Evolutionary conservation across 768 basidiomycete species (phyloP).

Genomic region (Mycena albidolilacea): DNA sequence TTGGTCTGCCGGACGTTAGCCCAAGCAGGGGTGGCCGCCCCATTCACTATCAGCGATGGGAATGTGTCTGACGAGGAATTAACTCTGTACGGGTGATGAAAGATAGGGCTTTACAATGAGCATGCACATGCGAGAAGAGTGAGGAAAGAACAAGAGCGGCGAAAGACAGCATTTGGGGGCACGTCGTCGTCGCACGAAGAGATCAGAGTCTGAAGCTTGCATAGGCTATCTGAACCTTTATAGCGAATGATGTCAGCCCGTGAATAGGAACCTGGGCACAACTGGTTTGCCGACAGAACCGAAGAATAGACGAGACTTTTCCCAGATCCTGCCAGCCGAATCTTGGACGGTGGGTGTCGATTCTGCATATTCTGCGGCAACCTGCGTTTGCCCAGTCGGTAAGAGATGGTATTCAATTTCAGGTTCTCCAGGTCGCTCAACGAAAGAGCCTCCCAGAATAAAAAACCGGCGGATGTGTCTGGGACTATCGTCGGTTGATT

Average conservation of each 20-base stretch:
- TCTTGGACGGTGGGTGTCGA: not conserved
- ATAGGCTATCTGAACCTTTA: conserved; percentile 10
- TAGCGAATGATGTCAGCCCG: not conserved
- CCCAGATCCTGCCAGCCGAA: not conserved
- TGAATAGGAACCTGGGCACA: not conserved
- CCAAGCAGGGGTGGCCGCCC: conserved; percentile 56
- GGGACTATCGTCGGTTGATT: conserved; percentile 34
- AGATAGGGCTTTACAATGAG: conserved; percentile 39
- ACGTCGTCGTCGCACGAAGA: not conserved
- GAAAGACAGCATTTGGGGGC: conserved; percentile 27
- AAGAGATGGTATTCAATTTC: not conserved
- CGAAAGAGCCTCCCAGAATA: not conserved
- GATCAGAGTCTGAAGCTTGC: conserved; percentile 16
- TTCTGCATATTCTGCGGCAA: not conserved
- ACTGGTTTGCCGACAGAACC: conserved; percentile 3
- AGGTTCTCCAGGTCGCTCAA: not conserved
- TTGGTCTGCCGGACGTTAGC: conserved; percentile 60
- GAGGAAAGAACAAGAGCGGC: conserved; percentile 29
- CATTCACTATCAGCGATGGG: conserved; percentile 58
- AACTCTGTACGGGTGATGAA: not conserved
- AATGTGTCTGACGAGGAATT: conserved; percentile 56
- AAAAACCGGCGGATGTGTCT: not conserved
- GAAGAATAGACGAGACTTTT: conserved; percentile 38
- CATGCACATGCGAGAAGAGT: conserved; percentile 30
- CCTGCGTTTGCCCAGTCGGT: not conserved